A percentile compares a stretch with the other conserved stretches of the same genome.
These are phyloP conservation scores for Setaria italica DNA, from an alignment of 202 grass and related monocot genomes.

Conservation along the genomic window DNA sequence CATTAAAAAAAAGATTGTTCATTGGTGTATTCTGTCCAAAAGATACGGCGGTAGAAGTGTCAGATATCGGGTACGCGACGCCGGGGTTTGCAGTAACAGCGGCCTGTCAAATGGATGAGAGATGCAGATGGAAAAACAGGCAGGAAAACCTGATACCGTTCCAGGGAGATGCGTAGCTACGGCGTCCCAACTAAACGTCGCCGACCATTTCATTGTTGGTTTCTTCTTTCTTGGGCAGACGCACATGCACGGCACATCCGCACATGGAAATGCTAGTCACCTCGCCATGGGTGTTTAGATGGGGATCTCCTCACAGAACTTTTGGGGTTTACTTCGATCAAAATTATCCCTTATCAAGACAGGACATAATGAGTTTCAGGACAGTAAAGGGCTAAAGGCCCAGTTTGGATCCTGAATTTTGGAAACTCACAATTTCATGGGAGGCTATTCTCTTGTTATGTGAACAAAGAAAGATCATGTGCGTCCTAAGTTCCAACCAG, in stretches of 20 bases:
- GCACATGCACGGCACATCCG: slow-evolving; percentile 11
- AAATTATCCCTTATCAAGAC: background rate
- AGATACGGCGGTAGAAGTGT: background rate
- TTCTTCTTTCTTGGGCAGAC: slow-evolving; percentile 1
- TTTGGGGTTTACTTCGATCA: background rate
- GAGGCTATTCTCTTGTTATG: background rate
- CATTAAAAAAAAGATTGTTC: background rate
- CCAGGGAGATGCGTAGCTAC: slow-evolving; percentile 1
- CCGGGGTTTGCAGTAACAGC: background rate
- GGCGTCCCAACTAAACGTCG: slow-evolving; percentile 16
- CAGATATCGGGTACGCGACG: slow-evolving; percentile 1
- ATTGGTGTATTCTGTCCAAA: background rate
- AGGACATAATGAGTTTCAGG: background rate
- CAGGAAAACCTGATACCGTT: background rate
- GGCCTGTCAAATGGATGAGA: background rate
- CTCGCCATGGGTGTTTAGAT: background rate
- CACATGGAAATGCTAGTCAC: slow-evolving; percentile 15
- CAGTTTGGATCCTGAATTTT: background rate
- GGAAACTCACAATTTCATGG: background rate
- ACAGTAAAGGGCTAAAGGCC: background rate
- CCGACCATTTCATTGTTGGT: slow-evolving; percentile 35
- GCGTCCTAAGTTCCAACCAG: too few relatives aligned
- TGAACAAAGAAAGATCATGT: background rate
- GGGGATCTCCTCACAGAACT: background rate
- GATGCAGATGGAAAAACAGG: slow-evolving; percentile 12